Percentiles rank a stretch among this genome's conserved stretches.
Conservation (phyloP, 352 stramenopile species). For the Phytophthora europaea region DNA sequence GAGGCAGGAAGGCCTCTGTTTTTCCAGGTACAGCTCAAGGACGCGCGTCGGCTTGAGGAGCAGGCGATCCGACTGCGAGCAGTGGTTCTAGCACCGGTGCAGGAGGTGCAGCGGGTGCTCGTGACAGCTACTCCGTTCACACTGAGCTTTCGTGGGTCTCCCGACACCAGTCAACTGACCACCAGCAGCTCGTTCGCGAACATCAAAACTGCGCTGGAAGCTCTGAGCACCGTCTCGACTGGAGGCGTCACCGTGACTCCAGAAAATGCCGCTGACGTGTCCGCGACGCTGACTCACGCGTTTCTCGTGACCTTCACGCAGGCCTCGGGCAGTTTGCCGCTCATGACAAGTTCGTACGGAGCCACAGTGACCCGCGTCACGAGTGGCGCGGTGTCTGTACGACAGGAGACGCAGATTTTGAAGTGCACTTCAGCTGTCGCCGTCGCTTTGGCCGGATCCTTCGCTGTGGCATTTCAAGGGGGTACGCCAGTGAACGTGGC, state of each 20-base stretch:
- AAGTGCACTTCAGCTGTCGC: constrained; percentile 61
- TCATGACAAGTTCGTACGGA: constrained; percentile 30
- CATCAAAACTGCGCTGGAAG: constrained; percentile 75
- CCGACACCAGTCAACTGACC: constrained; percentile 41
- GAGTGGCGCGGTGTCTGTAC: constrained; percentile 50
- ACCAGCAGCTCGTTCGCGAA: constrained; percentile 47
- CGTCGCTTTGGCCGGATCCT: constrained; percentile 45
- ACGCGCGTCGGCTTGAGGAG: constrained; percentile 77
- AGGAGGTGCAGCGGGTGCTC: constrained; percentile 70
- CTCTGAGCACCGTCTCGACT: constrained; percentile 83
- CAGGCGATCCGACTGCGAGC: constrained; percentile 73
- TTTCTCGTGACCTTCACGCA: constrained; percentile 83
- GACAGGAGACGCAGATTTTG: constrained; percentile 86
- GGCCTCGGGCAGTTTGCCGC: constrained; percentile 60
- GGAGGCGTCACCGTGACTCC: constrained; percentile 79
- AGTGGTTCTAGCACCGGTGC: constrained; percentile 52
- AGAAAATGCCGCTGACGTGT: constrained; percentile 45
- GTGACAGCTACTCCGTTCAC: constrained; percentile 51
- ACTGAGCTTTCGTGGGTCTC: constrained; percentile 72
- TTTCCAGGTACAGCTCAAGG: constrained; percentile 94
- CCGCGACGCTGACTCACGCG: constrained; percentile 38
- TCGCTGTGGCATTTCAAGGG: constrained; percentile 69
- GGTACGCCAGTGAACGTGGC: constrained; percentile 42
- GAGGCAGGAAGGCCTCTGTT: constrained; percentile 56
- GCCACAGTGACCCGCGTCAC: constrained; percentile 50